These are phyloP conservation scores for Aspergillus saccharolyticus DNA, from an alignment of 495 filamentous ascomycete species.

Conservation along the genomic window DNA sequence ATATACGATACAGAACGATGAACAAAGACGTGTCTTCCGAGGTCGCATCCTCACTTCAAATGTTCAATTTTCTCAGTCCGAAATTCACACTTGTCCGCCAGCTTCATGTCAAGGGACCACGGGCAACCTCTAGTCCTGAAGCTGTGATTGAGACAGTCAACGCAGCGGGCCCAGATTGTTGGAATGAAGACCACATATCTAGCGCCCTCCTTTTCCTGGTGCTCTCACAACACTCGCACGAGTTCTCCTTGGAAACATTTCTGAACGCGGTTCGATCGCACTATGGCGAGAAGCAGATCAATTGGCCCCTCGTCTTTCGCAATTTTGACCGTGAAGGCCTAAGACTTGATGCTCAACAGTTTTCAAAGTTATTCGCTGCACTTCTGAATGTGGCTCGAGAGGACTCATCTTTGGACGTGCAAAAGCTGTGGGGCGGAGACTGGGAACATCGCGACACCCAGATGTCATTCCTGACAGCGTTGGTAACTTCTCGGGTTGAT, in stretches of 20 bases:
- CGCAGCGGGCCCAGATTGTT: constrained; percentile 58
- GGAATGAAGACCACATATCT: constrained; percentile 78
- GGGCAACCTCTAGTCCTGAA: constrained; percentile 49
- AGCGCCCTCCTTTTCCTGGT: constrained; percentile 79
- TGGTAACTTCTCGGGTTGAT: constrained; percentile 71
- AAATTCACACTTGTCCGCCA: constrained; percentile 65
- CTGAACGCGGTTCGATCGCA: constrained; percentile 56
- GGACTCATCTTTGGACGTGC: constrained; percentile 62
- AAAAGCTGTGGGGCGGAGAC: constrained; percentile 82
- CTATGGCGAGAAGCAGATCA: constrained; percentile 55
- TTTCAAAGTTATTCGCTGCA: constrained; percentile 71
- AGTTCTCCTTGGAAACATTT: constrained; percentile 69
- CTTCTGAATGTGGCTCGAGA: constrained; percentile 64
- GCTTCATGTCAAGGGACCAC: constrained; percentile 70
- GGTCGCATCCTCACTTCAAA: constrained; percentile 66
- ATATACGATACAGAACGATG: constrained; percentile 59
- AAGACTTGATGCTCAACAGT: constrained; percentile 69
- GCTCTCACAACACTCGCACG: constrained; percentile 56
- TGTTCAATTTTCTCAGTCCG: constrained; percentile 63
- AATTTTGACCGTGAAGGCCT: constrained; percentile 78
- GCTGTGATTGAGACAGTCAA: constrained; percentile 58
- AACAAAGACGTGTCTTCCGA: constrained; percentile 61
- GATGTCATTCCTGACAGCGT: constrained; percentile 83
- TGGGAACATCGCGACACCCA: constrained; percentile 86
- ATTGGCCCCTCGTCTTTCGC: constrained; percentile 77